Conservation (phyloP, 2,329 filamentous ascomycete species). For the Pseudomassariella vexata region DNA sequence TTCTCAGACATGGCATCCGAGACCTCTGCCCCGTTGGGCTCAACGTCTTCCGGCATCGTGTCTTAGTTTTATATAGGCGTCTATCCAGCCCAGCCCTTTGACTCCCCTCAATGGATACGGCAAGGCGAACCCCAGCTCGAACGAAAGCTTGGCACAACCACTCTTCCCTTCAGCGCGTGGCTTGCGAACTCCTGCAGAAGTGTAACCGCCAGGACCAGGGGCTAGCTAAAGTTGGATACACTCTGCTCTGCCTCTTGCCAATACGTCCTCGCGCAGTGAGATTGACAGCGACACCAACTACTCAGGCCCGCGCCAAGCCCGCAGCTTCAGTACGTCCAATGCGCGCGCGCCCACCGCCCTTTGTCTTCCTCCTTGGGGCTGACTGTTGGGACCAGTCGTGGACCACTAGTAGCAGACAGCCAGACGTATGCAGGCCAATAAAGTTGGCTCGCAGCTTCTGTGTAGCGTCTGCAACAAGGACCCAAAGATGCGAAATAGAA, state of each 20-base stretch:
- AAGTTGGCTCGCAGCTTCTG: slow-evolving; percentile 11
- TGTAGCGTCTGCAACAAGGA: slow-evolving; percentile 5
- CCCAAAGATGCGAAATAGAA: slow-evolving; percentile 17
- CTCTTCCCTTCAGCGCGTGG: slow-evolving; percentile 17
- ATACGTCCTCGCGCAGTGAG: too few relatives aligned
- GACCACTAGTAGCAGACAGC: slow-evolving; percentile 18
- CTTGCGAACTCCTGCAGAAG: slow-evolving; percentile 22
- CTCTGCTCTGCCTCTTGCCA: too few relatives aligned
- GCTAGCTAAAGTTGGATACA: too few relatives aligned
- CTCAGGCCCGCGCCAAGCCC: too few relatives aligned
- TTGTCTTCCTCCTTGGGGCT: slow-evolving; percentile 15
- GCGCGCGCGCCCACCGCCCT: slow-evolving; percentile 15
- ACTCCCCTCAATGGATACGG: slow-evolving; percentile 12
- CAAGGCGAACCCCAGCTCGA: slow-evolving; percentile 17
- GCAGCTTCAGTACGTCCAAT: too few relatives aligned
- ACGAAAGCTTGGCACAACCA: slow-evolving; percentile 22
- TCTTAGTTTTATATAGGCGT: slow-evolving; percentile 45
- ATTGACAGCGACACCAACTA: too few relatives aligned
- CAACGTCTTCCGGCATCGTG: slow-evolving; percentile 51
- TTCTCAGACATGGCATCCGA: slow-evolving; percentile 56
- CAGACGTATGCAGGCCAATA: slow-evolving; percentile 24
- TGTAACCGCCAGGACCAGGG: slow-evolving; percentile 17
- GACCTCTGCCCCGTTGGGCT: slow-evolving; percentile 47
- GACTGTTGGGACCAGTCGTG: slow-evolving; percentile 17
- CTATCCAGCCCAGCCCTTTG: slow-evolving; percentile 13